These are phyloP conservation scores for Neurospora sp. DNA, from an alignment of 495 filamentous ascomycete genomes.

Conservation along the genomic window DNA sequence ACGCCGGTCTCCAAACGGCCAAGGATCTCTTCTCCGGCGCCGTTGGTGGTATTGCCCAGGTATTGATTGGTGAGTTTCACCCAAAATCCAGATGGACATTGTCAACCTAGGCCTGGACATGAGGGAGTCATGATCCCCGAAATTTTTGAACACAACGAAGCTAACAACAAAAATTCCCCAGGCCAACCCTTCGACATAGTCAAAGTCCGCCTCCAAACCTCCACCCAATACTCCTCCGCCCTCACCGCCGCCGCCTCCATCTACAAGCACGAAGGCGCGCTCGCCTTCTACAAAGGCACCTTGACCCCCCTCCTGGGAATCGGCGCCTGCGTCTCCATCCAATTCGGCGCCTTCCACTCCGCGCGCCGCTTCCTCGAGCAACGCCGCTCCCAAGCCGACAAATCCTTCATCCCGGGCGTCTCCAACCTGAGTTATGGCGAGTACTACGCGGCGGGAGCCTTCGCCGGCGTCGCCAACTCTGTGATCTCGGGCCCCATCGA, in stretches of 20 bases:
- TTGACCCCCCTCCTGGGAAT: slow-evolving; percentile 94
- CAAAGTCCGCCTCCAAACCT: slow-evolving; percentile 94
- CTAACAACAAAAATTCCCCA: too few species aligned
- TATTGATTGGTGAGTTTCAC: slow-evolving; percentile 73
- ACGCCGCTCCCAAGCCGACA: slow-evolving; percentile 30
- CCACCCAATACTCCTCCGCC: slow-evolving; percentile 66
- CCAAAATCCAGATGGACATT: too few species aligned
- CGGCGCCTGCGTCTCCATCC: slow-evolving; percentile 92
- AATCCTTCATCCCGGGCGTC: slow-evolving; percentile 5
- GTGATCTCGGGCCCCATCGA: slow-evolving; percentile 88
- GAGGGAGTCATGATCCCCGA: too few species aligned
- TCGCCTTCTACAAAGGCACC: slow-evolving; percentile 97
- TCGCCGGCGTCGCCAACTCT: slow-evolving; percentile 85
- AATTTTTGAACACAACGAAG: too few species aligned
- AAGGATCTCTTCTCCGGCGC: slow-evolving; percentile 93
- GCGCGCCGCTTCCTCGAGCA: slow-evolving; percentile 78
- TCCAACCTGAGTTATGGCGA: slow-evolving; percentile 58
- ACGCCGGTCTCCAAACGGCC: slow-evolving; percentile 41
- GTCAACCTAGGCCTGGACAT: too few species aligned
- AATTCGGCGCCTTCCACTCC: slow-evolving; percentile 95
- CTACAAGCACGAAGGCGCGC: slow-evolving; percentile 73
- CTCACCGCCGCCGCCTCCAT: slow-evolving; percentile 72
- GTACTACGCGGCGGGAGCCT: slow-evolving; percentile 85
- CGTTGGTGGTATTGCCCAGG: slow-evolving; percentile 85
- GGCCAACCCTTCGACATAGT: slow-evolving; percentile 98